Conservation (phyloP, 2,329 filamentous ascomycete genomes). For the Paecilomyces sp. region DNA sequence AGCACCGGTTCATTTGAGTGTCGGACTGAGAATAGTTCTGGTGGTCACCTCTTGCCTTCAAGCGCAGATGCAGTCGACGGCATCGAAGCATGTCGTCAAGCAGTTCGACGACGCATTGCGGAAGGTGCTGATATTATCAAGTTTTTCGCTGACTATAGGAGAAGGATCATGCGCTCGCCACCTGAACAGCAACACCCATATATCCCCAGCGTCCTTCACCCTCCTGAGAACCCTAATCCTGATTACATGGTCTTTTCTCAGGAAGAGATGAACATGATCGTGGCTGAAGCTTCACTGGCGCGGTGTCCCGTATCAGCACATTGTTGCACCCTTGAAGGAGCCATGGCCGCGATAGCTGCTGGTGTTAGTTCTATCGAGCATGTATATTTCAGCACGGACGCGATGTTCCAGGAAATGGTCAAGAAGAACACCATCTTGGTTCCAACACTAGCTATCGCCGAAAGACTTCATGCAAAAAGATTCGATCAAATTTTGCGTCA, state of each 20-base stretch:
- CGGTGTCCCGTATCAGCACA: constrained; percentile 40
- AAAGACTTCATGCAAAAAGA: constrained; percentile 20
- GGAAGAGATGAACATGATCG: constrained; percentile 45
- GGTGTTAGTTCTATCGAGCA: constrained; percentile 46
- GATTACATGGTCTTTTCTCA: constrained; percentile 39
- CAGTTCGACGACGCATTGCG: constrained; percentile 41
- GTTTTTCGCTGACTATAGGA: constrained; percentile 46
- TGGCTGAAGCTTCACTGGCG: constrained; percentile 38
- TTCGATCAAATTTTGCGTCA: constrained; percentile 28
- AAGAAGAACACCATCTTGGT: constrained; percentile 42
- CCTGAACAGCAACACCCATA: constrained; percentile 17
- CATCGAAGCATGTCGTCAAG: constrained; percentile 37
- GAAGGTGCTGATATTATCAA: constrained; percentile 47
- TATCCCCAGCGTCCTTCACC: constrained; percentile 23
- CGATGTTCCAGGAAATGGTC: constrained; percentile 40
- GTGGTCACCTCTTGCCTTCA: constrained; percentile 15
- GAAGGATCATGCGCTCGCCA: constrained; percentile 39
- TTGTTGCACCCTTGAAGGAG: constrained; percentile 34
- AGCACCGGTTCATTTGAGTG: constrained; percentile 1
- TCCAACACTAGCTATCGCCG: constrained; percentile 45
- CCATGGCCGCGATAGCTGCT: constrained; percentile 40
- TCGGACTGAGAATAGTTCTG: neutral
- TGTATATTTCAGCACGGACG: constrained; percentile 30
- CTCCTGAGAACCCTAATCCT: constrained; percentile 33
- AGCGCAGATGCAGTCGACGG: constrained; percentile 44